Base-by-base conservation (phyloP, 2,329 filamentous ascomycete genomes). In the Meredithiella fracta region DNA sequence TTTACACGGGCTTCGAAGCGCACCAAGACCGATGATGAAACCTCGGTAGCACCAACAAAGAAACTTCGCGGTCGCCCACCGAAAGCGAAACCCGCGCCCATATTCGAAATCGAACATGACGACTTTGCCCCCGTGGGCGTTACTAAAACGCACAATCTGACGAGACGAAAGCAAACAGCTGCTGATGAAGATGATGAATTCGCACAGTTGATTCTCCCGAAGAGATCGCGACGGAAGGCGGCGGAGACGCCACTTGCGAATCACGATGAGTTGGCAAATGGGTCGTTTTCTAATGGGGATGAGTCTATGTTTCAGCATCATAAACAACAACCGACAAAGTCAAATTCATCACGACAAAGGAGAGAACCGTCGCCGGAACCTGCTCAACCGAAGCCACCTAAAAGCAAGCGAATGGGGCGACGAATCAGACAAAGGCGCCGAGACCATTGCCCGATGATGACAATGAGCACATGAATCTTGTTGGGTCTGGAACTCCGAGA, bases 1-100 rank as follows among this genome's bases (percentile, higher is more conserved):
- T 58, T 90, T 89, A 80, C 82, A 60, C 78, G 85, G 62, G 80
- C 76, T 60, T 73, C 81, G 9, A 85, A 85, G 64, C 70, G 78
- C 63, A 73, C 74, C 59, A 87, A 83, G 69, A 75, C 77, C 64
- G 53, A 67, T 67, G 59, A 66, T 65, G 70, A 73, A 56, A 65
- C 68, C 20, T 62, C 66, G 11, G 63, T 63, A 34, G 63, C 64
- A 51, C 63, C 67, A 60, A 44, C 52, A 26, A 69, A 70, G 55
- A 63, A 61, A 51, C 52, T 68, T 7, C 67, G 57, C 40, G 76
- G 74, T 64, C 73, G 72, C 62, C 64, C 65, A 20, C 59, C 58
- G 58, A 65, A 67, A 56, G 64, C 65, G 53, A 60, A 61, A 31
- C 53, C 62, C 15, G 44, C 37, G 49, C 26, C 53, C n/a, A 55